Percentiles rank a stretch among this genome's conserved stretches.
phyloP scores from a whole-genome alignment of 2,329 filamentous ascomycete genomes.

The Trichoderma sp. region DNA sequence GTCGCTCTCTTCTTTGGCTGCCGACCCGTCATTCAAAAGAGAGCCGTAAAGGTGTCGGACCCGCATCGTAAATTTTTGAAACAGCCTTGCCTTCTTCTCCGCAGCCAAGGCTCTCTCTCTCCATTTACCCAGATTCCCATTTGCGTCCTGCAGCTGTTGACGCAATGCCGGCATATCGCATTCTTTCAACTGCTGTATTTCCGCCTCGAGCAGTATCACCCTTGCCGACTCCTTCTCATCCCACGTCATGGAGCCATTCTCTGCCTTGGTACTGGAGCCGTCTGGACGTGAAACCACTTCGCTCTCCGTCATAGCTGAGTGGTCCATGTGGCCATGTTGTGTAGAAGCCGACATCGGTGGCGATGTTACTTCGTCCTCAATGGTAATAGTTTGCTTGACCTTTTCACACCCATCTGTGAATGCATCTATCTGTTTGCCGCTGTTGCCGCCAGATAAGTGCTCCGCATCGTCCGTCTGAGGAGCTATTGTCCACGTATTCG shows the following conservation, averaged over 20 bases:
- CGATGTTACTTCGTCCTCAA: background rate
- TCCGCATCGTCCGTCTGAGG: background rate
- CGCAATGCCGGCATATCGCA: conserved; percentile 36
- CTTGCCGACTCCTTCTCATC: conserved; percentile 50
- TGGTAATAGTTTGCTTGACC: background rate
- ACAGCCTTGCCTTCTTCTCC: conserved; percentile 53
- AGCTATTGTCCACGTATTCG: background rate
- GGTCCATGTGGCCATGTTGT: background rate
- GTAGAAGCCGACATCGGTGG: background rate
- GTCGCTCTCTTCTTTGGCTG: background rate
- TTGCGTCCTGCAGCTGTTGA: conserved; percentile 45
- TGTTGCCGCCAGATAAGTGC: background rate
- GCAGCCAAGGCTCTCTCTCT: conserved; percentile 57
- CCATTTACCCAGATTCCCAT: conserved; percentile 48
- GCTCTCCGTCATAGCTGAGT: background rate
- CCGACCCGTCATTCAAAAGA: background rate
- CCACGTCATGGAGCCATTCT: conserved; percentile 40
- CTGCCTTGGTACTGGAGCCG: background rate
- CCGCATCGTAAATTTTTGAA: conserved; percentile 46
- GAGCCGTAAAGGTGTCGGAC: conserved; percentile 37
- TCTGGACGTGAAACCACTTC: background rate
- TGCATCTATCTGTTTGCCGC: no score
- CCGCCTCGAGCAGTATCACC: conserved; percentile 45
- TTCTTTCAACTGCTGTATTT: conserved; percentile 48
- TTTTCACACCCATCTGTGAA: background rate